Evolutionary conservation across 2,329 filamentous ascomycete species (phyloP).

Genomic region (Alternaria gansuensis): DNA sequence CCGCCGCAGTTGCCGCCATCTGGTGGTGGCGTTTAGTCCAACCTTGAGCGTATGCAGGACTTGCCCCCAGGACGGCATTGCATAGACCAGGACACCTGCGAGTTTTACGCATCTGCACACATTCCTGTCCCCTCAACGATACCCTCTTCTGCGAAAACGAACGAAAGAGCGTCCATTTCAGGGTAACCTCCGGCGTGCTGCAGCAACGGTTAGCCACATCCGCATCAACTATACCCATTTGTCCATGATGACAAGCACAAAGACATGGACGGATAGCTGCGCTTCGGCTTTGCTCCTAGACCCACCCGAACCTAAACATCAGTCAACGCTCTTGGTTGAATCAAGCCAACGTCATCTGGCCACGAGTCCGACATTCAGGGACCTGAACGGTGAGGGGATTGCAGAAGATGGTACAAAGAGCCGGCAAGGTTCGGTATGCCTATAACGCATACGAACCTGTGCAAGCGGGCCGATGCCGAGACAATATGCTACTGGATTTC

Average conservation of each 20-base stretch:
- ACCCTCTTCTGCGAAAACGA: slow-evolving; percentile 1
- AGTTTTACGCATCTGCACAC: slow-evolving; percentile 8
- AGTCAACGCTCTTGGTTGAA: not conserved
- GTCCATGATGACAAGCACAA: not conserved
- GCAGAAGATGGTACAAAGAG: not conserved
- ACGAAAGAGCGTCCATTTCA: not conserved
- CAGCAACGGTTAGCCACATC: slow-evolving; percentile 11
- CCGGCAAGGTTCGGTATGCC: slow-evolving; percentile 30
- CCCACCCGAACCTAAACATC: not conserved
- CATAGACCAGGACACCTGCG: slow-evolving; percentile 14
- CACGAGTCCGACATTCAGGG: slow-evolving; percentile 1
- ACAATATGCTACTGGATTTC: not conserved
- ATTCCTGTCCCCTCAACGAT: not conserved
- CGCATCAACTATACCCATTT: slow-evolving; percentile 1
- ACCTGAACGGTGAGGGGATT: slow-evolving; percentile 4
- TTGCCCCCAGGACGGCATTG: slow-evolving; percentile 10
- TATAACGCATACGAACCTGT: slow-evolving; percentile 20
- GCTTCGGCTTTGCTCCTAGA: slow-evolving; percentile 10
- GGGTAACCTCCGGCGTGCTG: slow-evolving; percentile 5
- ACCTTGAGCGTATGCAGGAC: slow-evolving; percentile 6
- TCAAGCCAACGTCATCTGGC: slow-evolving; percentile 9
- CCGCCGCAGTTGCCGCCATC: slow-evolving; percentile 12
- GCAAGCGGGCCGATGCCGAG: slow-evolving; percentile 21
- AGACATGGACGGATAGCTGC: slow-evolving; percentile 2
- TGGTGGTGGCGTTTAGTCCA: slow-evolving; percentile 12